These are phyloP conservation scores for Hanseniaspora taiwanica DNA, from an alignment of 805 yeast genomes.

Conservation along the genomic window DNA sequence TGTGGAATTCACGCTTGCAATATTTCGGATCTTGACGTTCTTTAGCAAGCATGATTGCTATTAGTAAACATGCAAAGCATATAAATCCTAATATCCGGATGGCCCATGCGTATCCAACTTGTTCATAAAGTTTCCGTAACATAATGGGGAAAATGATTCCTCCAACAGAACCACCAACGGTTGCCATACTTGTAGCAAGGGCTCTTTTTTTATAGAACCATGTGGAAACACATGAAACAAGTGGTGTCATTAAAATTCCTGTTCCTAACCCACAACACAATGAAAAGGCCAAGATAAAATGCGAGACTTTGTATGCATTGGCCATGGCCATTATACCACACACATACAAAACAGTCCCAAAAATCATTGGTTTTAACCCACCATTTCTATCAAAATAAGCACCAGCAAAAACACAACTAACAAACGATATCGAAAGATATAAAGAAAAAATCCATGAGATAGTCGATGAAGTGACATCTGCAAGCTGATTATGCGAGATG, in stretches of 20 bases:
- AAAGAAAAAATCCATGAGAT: slow-evolving; percentile 60
- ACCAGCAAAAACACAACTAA: slow-evolving; percentile 43
- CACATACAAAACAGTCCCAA: slow-evolving; percentile 33
- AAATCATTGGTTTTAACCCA: slow-evolving; percentile 29
- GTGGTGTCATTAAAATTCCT: slow-evolving; percentile 47
- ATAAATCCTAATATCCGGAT: slow-evolving; percentile 39
- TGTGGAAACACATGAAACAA: slow-evolving; percentile 49
- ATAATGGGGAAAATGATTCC: slow-evolving; percentile 44
- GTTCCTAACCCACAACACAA: slow-evolving; percentile 44
- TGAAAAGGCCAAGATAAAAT: slow-evolving; percentile 49
- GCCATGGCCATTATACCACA: slow-evolving; percentile 47
- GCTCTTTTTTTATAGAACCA: slow-evolving; percentile 54
- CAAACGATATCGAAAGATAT: slow-evolving; percentile 37
- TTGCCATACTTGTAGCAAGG: slow-evolving; percentile 36
- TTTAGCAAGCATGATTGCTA: slow-evolving; percentile 26
- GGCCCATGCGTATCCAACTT: slow-evolving; percentile 49
- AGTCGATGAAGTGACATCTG: slow-evolving; percentile 32
- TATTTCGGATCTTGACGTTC: slow-evolving; percentile 26
- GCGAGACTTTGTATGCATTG: slow-evolving; percentile 39
- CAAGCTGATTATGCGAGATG: slow-evolving; percentile 40
- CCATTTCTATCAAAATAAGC: slow-evolving; percentile 54
- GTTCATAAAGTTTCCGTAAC: slow-evolving; percentile 34
- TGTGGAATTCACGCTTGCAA: slow-evolving; percentile 24
- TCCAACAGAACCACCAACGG: slow-evolving; percentile 44
- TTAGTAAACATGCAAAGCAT: slow-evolving; percentile 26